These are phyloP conservation scores for Dimocarpus longan DNA, from an alignment of 345 rosid genomes.

Conservation along the genomic window DNA sequence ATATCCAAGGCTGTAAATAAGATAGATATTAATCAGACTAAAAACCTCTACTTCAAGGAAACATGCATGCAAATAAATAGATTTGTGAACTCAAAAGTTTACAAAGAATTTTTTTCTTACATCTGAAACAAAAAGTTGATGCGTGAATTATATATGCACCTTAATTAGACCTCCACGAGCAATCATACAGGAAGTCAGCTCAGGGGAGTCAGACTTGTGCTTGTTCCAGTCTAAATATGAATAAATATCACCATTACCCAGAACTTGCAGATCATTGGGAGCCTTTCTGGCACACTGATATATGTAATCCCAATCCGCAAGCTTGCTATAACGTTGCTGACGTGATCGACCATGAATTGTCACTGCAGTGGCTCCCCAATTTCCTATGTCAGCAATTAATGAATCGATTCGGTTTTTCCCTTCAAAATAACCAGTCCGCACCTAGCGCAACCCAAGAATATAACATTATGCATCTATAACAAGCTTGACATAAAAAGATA, in stretches of 20 bases:
- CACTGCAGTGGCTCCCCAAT: constrained; percentile 89
- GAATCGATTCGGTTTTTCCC: constrained; percentile 84
- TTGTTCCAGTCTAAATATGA: constrained; percentile 87
- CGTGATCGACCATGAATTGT: constrained; percentile 94
- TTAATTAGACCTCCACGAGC: constrained; percentile 92
- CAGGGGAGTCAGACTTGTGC: constrained; percentile 70
- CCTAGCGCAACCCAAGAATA: constrained; percentile 46
- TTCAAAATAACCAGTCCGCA: constrained; percentile 78
- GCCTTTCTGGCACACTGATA: constrained; percentile 70
- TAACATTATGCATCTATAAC: not conserved
- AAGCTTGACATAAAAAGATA: not conserved
- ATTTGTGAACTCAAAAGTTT: not conserved
- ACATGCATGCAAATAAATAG: not conserved
- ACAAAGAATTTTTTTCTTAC: not conserved
- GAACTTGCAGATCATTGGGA: constrained; percentile 60
- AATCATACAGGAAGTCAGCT: constrained; percentile 86
- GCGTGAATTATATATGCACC: constrained; percentile 32
- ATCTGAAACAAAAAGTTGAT: not conserved
- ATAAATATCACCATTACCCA: constrained; percentile 87
- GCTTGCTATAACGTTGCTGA: constrained; percentile 88
- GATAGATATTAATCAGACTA: constrained; percentile 7
- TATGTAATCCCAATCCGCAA: constrained; percentile 93
- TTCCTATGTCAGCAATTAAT: constrained; percentile 65
- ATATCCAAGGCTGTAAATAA: constrained; percentile 88
- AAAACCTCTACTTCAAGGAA: constrained; percentile 11